Base-by-base conservation (phyloP, 164 flowering plant genomes). In the Annona squamosa region DNA sequence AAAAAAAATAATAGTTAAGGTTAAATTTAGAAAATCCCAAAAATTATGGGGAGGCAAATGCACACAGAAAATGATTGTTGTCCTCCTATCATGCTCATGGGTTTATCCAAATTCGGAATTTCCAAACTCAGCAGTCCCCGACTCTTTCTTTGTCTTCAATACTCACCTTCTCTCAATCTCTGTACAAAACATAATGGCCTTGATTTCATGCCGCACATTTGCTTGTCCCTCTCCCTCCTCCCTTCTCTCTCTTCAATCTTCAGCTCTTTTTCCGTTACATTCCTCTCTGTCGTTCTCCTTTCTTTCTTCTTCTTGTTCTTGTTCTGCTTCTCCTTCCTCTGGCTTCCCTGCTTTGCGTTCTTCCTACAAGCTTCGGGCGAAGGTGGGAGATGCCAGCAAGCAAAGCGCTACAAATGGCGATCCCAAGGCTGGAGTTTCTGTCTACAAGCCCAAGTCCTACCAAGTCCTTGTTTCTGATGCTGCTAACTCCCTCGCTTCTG, bases 381-480 rank as follows among this genome's bases (percentile, higher is more conserved):
- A 43, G 64, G 70, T 82, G 46, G 77, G 66, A 1, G 76, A 81
- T 75, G 67, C 74, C 59, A 77, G 77, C 19, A 82, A 71, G 26
- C 75, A 64, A 57, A 72, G 65, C 68, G 75, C 75, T 41, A 64
- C 81, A 17, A 63, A 64, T 26, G 5, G 43, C 17, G 85, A 87
- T 71, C 91, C 92, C n/a, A 89, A 82, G 76, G 79, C 63, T 0
- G 99, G 99, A 3, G 93, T 95, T 41, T 19, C 97, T 0, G 83
- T 95, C 17, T 95, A 92, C 79, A 95, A 91, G 79, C 98, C 99
- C 45, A 91, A 86, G 64, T 87, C 99, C 12, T 95, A 90, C 69
- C 87, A 92, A 67, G 93, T 89, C 52, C 91, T 92, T 46, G 94
- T 82, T 61, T 62, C 87, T 2, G 98, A 95, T 63, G 98, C 99